Evolutionary conservation across 768 basidiomycete species (phyloP).

Genomic region (Boletus vinaceobasis): DNA sequence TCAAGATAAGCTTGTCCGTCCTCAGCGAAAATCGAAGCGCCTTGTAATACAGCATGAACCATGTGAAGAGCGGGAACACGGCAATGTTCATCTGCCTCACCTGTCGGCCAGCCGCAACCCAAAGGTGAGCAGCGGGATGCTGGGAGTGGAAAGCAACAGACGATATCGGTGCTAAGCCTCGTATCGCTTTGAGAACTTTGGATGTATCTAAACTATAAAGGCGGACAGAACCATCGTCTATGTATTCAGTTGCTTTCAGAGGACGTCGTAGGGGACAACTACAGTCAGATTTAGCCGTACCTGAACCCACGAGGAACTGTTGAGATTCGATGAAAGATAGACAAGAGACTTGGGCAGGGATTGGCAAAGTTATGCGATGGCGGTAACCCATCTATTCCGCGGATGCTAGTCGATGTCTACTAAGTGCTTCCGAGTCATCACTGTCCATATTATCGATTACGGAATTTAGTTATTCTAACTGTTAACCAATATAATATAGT

Average conservation of each 20-base stretch:
- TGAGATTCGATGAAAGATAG: constrained; percentile 47
- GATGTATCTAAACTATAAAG: constrained; percentile 58
- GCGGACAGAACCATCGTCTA: constrained; percentile 70
- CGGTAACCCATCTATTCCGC: constrained; percentile 9
- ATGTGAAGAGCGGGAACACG: not conserved
- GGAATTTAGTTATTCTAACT: too few relatives aligned
- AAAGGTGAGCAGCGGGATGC: constrained; percentile 47
- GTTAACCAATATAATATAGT: too few relatives aligned
- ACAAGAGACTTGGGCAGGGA: constrained; percentile 52
- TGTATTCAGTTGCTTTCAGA: not conserved
- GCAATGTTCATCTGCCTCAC: constrained; percentile 32
- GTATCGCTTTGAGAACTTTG: constrained; percentile 62
- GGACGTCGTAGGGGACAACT: not conserved
- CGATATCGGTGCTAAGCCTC: constrained; percentile 59
- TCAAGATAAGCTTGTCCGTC: constrained; percentile 51
- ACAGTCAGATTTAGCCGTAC: constrained; percentile 33
- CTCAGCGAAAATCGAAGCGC: constrained; percentile 44
- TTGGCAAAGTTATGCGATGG: constrained; percentile 31
- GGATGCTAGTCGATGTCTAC: too few relatives aligned
- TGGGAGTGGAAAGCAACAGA: constrained; percentile 51
- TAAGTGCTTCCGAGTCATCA: too few relatives aligned
- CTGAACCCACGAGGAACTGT: constrained; percentile 60
- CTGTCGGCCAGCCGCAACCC: constrained; percentile 62
- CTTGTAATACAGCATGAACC: constrained; percentile 7
- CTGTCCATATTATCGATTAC: too few relatives aligned